Percentiles rank a stretch among this genome's conserved stretches.
phyloP scores from a whole-genome alignment of 768 basidiomycete genomes.

The Calocera cornea region DNA sequence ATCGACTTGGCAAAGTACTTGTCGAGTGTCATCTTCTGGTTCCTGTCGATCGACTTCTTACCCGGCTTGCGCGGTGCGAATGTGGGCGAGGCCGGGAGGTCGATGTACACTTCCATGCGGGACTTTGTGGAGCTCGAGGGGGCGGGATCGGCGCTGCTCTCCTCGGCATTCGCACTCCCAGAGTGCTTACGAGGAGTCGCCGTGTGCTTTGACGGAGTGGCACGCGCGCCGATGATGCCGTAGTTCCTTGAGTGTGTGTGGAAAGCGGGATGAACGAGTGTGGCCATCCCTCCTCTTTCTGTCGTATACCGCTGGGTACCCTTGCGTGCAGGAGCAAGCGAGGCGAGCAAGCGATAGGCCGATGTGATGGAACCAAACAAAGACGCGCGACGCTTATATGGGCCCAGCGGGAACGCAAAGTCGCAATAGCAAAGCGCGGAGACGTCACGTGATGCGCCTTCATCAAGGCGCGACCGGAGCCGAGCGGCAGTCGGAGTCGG shows the following conservation, averaged over 20 bases:
- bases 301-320: too few relatives aligned
- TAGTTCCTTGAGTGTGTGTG: neutral
- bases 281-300: neutral
- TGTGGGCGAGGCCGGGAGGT: neutral
- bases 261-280: neutral
- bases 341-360: neutral
- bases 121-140: neutral
- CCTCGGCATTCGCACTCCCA: neutral
- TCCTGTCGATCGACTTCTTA: neutral
- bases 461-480: neutral
- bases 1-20: neutral
- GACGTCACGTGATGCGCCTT: neutral
- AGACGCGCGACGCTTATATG: neutral
- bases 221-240: neutral
- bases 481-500: neutral
- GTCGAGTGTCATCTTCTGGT: neutral
- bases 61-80: neutral
- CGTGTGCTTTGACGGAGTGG: neutral
- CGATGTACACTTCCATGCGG: neutral
- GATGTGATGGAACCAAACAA: slow-evolving; percentile 1
- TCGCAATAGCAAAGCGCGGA: neutral
- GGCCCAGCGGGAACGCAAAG: neutral
- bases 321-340: neutral
- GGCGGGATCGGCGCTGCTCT: neutral
- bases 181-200: neutral